Percentiles rank a stretch among this genome's conserved stretches.
Evolutionary conservation across 805 yeast genomes (phyloP).

Genomic region (Ogataea nonfermentans): DNA sequence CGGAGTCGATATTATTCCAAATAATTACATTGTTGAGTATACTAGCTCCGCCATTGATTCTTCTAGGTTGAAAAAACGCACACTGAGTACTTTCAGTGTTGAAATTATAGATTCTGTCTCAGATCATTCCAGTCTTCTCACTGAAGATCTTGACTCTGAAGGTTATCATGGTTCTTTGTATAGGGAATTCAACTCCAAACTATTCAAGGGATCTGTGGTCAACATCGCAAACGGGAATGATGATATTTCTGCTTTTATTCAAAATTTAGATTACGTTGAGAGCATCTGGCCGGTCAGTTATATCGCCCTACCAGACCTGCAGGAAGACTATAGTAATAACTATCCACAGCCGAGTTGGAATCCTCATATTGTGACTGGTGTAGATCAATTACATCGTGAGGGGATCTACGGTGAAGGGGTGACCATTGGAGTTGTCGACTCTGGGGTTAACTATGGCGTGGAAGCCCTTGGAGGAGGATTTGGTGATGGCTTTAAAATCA

Average conservation of each 20-base stretch:
- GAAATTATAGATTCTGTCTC: background rate
- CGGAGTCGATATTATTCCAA: constrained; percentile 5
- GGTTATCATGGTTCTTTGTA: constrained; percentile 5
- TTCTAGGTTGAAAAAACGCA: background rate
- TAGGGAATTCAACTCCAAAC: constrained; percentile 6
- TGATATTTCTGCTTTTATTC: constrained; percentile 2
- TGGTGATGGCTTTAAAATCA: constrained; percentile 17
- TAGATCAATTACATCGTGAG: constrained; percentile 16
- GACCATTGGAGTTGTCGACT: constrained; percentile 18
- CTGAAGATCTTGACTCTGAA: background rate
- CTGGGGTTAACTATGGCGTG: constrained; percentile 16
- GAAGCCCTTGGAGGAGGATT: constrained; percentile 26
- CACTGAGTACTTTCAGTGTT: background rate
- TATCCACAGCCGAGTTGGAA: constrained; percentile 13
- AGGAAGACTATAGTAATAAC: background rate
- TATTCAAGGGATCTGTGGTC: constrained; percentile 10
- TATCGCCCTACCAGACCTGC: constrained; percentile 1
- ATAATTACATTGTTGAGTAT: constrained; percentile 11
- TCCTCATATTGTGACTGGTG: constrained; percentile 22
- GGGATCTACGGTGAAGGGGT: constrained; percentile 18
- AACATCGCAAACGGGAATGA: constrained; percentile 1
- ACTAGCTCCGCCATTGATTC: background rate
- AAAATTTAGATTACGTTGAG: constrained; percentile 7
- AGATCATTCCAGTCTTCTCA: constrained; percentile 1
- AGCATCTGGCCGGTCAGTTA: constrained; percentile 13